These are phyloP conservation scores for Rhododendron henanense DNA, from an alignment of 148 eudicot species.

Conservation along the genomic window DNA sequence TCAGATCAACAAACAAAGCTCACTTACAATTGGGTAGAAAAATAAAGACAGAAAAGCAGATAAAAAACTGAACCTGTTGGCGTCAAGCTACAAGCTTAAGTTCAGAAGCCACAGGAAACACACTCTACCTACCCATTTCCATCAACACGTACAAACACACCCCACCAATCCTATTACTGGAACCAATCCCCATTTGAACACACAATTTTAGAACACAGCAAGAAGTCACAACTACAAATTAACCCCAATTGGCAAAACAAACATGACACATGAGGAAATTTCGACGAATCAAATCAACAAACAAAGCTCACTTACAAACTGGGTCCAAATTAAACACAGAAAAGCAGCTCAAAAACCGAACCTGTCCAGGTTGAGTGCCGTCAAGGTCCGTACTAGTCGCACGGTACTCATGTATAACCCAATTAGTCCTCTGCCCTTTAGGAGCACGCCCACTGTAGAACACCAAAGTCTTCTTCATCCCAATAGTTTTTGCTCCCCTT, in stretches of 20 bases:
- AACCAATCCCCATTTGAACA: neutral
- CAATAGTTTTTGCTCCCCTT: slow-evolving; percentile 49
- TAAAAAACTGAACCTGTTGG: slow-evolving; percentile 51
- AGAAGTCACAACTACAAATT: neutral
- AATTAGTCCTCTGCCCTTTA: slow-evolving; percentile 67
- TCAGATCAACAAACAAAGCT: neutral
- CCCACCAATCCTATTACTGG: neutral
- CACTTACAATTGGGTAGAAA: neutral
- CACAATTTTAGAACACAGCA: neutral
- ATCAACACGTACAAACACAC: neutral
- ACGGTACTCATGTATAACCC: slow-evolving; percentile 97
- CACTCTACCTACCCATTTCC: neutral
- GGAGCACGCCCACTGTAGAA: slow-evolving; percentile 94
- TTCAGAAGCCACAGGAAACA: neutral
- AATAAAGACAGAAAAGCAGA: neutral
- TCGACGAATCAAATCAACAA: neutral
- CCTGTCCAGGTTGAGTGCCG: slow-evolving; percentile 93
- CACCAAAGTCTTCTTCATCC: slow-evolving; percentile 91
- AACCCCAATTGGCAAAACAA: neutral
- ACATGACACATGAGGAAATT: neutral
- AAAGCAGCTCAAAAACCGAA: slow-evolving; percentile 9
- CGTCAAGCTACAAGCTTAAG: slow-evolving; percentile 43
- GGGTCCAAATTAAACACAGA: neutral
- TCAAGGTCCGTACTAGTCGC: slow-evolving; percentile 67
- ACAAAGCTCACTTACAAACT: neutral